Conservation (phyloP, 371 early-diverging fungal species). For the Nematocida sp. region DNA sequence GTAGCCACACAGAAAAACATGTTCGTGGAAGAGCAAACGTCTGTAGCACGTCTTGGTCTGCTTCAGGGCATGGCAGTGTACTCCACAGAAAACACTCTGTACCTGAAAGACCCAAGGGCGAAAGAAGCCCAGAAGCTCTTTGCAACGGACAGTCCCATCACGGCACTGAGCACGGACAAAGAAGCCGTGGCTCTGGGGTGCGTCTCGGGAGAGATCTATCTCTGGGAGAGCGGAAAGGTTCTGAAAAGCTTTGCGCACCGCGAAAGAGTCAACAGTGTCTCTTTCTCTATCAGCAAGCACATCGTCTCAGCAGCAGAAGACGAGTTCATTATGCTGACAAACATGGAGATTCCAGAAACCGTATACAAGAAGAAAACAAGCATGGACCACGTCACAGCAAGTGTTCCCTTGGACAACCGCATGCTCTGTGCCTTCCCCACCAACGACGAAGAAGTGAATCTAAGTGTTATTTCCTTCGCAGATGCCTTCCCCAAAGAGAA, state of each 20-base stretch:
- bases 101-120: slow-evolving; percentile 10
- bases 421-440: slow-evolving; percentile 5
- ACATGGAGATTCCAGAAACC: slow-evolving; percentile 16
- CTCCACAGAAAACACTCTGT: not conserved
- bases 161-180: not conserved
- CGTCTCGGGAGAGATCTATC: not conserved
- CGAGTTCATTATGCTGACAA: slow-evolving; percentile 21
- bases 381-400: not conserved
- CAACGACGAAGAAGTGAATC: slow-evolving; percentile 21
- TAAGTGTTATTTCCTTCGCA: slow-evolving; percentile 20
- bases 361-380: slow-evolving; percentile 3
- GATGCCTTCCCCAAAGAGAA: slow-evolving; percentile 13
- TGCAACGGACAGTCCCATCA: not conserved
- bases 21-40: too few species aligned
- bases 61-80: too few species aligned
- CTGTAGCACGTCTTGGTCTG: too few species aligned
- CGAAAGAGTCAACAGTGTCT: slow-evolving; percentile 8
- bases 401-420: not conserved
- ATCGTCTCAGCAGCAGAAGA: slow-evolving; percentile 4
- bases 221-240: not conserved
- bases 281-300: slow-evolving; percentile 1
- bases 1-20: slow-evolving; percentile 21
- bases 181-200: not conserved
- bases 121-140: not conserved
- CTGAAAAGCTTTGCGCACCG: not conserved